Evolutionary conservation across 441 rosid species (phyloP).

Genomic region (Populus hybrid): DNA sequence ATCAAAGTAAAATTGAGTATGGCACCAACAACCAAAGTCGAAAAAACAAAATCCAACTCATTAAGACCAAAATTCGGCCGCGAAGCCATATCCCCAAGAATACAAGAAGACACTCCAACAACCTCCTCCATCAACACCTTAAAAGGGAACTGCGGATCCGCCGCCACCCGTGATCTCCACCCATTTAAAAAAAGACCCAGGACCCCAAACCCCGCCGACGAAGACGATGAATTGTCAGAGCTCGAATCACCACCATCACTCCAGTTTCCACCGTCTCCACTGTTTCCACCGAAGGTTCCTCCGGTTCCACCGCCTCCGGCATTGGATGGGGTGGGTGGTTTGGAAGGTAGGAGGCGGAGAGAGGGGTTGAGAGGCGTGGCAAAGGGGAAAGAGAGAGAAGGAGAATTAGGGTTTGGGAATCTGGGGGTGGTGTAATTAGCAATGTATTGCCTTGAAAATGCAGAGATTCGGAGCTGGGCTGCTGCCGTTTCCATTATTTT

Average conservation of each 20-base stretch:
- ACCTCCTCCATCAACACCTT: constrained; percentile 92
- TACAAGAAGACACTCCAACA: constrained; percentile 82
- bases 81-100: constrained; percentile 94
- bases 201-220: constrained; percentile 43
- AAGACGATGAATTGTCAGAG: constrained; percentile 28
- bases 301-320: constrained; percentile 32
- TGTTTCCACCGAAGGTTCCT: constrained; percentile 33
- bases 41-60: constrained; percentile 91
- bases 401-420: constrained; percentile 19
- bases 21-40: constrained; percentile 82
- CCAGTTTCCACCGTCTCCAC: constrained; percentile 37
- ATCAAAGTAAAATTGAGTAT: constrained; percentile 87
- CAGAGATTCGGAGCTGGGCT: constrained; percentile 37
- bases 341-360: constrained; percentile 27
- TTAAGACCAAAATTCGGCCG: constrained; percentile 94
- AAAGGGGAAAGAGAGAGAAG: constrained; percentile 23
- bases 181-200: constrained; percentile 50
- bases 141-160: constrained; percentile 93
- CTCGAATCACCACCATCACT: constrained; percentile 24
- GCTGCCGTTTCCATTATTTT: constrained; percentile 39
- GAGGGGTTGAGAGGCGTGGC: constrained; percentile 31
- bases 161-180: constrained; percentile 87
- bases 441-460: constrained; percentile 26
- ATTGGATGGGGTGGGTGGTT: background rate
- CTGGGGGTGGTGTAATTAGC: constrained; percentile 14